These are phyloP conservation scores for Fusarium annulatum DNA, from an alignment of 2,329 filamentous ascomycete genomes.

Conservation along the genomic window DNA sequence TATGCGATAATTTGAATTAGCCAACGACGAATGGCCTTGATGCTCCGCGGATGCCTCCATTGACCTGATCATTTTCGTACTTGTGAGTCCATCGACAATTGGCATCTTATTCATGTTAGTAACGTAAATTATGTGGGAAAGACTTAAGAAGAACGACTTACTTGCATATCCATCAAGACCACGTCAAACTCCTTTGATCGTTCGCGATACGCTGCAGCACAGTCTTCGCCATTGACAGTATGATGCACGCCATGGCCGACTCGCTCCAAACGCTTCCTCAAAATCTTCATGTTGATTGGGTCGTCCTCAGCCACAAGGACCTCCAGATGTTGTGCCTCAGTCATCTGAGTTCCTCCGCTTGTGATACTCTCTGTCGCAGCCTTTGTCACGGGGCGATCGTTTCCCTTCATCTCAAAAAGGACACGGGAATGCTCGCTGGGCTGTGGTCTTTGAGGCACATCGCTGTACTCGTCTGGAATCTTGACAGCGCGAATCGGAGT, in stretches of 20 bases:
- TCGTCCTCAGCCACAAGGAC: constrained; percentile 90
- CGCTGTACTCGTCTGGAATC: constrained; percentile 59
- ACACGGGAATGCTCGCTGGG: constrained; percentile 49
- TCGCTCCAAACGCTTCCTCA: constrained; percentile 83
- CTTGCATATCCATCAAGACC: constrained; percentile 93
- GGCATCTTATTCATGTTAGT: constrained; percentile 75
- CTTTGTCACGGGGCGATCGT: constrained; percentile 11
- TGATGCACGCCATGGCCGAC: constrained; percentile 76
- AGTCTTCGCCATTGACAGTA: constrained; percentile 87
- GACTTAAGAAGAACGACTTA: constrained; percentile 54
- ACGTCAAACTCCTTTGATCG: constrained; percentile 75
- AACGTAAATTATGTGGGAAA: not conserved
- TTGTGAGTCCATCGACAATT: constrained; percentile 85
- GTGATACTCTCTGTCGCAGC: constrained; percentile 40
- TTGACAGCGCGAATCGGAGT: constrained; percentile 61
- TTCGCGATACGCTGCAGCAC: constrained; percentile 76
- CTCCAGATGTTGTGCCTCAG: constrained; percentile 55
- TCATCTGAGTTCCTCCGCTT: constrained; percentile 33
- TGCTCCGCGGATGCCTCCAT: constrained; percentile 68
- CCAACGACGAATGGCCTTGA: constrained; percentile 66
- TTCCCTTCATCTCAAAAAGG: constrained; percentile 53
- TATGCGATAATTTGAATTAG: constrained; percentile 71
- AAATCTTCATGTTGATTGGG: constrained; percentile 84
- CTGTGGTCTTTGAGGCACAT: constrained; percentile 48
- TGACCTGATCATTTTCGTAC: constrained; percentile 84